These are phyloP conservation scores for Suillus subalutaceus DNA, from an alignment of 768 basidiomycete genomes.

Conservation along the genomic window DNA sequence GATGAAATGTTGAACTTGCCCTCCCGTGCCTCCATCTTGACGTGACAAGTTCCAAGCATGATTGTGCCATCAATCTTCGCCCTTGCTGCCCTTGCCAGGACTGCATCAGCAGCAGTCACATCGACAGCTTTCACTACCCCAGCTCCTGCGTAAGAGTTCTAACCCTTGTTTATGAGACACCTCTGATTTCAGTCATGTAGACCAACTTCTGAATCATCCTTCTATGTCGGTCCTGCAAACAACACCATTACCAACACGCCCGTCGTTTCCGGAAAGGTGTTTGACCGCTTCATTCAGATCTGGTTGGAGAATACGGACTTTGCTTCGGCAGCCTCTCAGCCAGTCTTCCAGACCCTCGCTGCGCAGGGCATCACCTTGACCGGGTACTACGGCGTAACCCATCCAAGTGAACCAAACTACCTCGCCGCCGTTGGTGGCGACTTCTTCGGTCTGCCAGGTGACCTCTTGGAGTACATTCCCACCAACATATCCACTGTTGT, in stretches of 20 bases:
- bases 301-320: slow-evolving; percentile 71
- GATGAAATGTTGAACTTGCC: neutral
- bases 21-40: neutral
- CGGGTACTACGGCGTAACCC: slow-evolving; percentile 53
- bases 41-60: slow-evolving; percentile 17
- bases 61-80: slow-evolving; percentile 15
- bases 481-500: slow-evolving; percentile 57
- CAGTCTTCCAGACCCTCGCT: slow-evolving; percentile 42
- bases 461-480: slow-evolving; percentile 37
- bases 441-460: slow-evolving; percentile 52
- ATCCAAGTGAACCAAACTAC: slow-evolving; percentile 68
- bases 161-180: neutral
- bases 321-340: slow-evolving; percentile 26
- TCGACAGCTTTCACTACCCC: slow-evolving; percentile 31
- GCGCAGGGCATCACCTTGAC: slow-evolving; percentile 51
- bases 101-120: slow-evolving; percentile 25
- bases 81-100: slow-evolving; percentile 18
- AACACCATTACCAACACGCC: slow-evolving; percentile 42
- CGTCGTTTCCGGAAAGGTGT: slow-evolving; percentile 44
- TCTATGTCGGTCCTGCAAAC: slow-evolving; percentile 47
- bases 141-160: slow-evolving; percentile 28
- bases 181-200: slow-evolving; percentile 20
- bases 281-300: slow-evolving; percentile 54
- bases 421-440: slow-evolving; percentile 50
- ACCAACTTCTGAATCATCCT: slow-evolving; percentile 33